Evolutionary conservation across 2,329 filamentous ascomycete genomes (phyloP), one percentile per base, ranked within the genome.

Genomic region (Aureobasidium pullulans): DNA sequence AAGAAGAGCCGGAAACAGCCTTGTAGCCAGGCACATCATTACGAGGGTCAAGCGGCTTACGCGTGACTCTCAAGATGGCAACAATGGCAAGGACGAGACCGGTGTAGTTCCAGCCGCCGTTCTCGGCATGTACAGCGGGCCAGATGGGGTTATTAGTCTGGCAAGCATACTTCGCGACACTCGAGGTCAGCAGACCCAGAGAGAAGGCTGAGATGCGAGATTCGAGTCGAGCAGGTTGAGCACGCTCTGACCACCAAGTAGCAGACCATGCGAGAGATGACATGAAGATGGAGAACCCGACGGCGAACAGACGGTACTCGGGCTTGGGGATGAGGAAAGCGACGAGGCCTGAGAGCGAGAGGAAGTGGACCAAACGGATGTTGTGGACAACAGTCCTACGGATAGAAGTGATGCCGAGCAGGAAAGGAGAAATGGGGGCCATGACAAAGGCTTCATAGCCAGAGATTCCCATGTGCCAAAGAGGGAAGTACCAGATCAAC

Each of bases 391-490:
- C 80, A 15, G 89, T 71, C 40, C 81, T 82, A 61, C 90, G 87
- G 16, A 96, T 62, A 1, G 85, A 78, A 48, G 80, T 81, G 63
- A 91, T 86, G 23, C 81, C 85, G 44, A 99, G 84, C 19, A 97
- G 73, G 40, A 92, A 79, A 0, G 94, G 94, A 4, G 92, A 89
- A 54, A 93, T 73, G 3, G 90, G 93, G 52, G 82, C 84, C 84
- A 97, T 87, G 68, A 99, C 86, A 65, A 96, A 80, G 44, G 86
- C 87, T 75, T 99, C 94, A 70, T 94, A 99, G 63, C 94, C 94
- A 4, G 93, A 97, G 62, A 99, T 95, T 31, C 94, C 94, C 94
- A 99, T 99, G 72, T 96, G 85, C 94, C 94, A 99, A 10, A 99
- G 83, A 13, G 94, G 94, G 72, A 99, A 99, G 74, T 57, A 99